Conservation (phyloP, 2,329 filamentous ascomycete genomes). For the Calonectria pteridis region DNA sequence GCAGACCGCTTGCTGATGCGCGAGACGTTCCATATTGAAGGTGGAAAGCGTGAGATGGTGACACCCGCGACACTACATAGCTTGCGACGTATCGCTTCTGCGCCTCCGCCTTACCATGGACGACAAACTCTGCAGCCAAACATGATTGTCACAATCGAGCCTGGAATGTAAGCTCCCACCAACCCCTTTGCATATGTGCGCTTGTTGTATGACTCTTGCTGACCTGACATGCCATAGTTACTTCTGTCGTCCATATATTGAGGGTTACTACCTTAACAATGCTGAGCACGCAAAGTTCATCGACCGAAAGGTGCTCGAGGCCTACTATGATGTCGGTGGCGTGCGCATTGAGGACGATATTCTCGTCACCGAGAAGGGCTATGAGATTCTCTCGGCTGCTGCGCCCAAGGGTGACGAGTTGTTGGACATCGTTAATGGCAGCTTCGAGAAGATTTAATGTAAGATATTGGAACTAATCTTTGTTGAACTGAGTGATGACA, state of each 20-base stretch:
- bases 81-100: constrained; percentile 42
- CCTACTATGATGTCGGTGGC: constrained; percentile 84
- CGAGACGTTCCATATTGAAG: constrained; percentile 46
- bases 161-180: constrained; percentile 69
- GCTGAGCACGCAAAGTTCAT: constrained; percentile 73
- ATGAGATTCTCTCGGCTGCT: constrained; percentile 82
- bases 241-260: constrained; percentile 80
- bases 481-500: not conserved
- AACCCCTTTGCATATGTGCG: not conserved
- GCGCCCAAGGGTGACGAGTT: constrained; percentile 83
- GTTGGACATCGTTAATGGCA: constrained; percentile 69
- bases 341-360: constrained; percentile 95
- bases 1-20: constrained; percentile 50
- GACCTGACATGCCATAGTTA: constrained; percentile 62
- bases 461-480: not conserved
- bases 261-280: constrained; percentile 74
- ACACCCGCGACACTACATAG: constrained; percentile 50
- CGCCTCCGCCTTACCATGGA: constrained; percentile 47
- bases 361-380: constrained; percentile 80
- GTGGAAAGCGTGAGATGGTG: constrained; percentile 58
- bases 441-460: constrained; percentile 41
- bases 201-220: constrained; percentile 13
- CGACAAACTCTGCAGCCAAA: constrained; percentile 64
- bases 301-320: constrained; percentile 72
- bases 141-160: constrained; percentile 84